These are phyloP conservation scores for Diplocarpon rosae DNA, from an alignment of 2,329 filamentous ascomycete genomes.

Conservation along the genomic window DNA sequence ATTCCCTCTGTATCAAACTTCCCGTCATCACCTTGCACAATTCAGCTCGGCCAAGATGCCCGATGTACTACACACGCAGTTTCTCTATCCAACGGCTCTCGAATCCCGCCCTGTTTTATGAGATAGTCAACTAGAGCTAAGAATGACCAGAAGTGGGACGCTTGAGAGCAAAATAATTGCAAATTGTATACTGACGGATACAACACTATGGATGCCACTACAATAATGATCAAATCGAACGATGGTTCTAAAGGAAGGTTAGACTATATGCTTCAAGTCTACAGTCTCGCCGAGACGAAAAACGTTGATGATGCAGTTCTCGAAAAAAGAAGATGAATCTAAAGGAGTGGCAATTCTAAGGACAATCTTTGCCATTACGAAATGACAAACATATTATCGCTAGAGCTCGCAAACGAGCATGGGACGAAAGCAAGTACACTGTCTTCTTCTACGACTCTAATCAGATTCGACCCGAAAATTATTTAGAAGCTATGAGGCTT, in stretches of 20 bases:
- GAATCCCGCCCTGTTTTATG: background rate
- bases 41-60: background rate
- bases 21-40: too few relatives aligned
- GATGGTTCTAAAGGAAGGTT: constrained; percentile 9
- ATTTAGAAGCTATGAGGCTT: too few relatives aligned
- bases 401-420: constrained; percentile 7
- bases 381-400: constrained; percentile 7
- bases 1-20: too few relatives aligned
- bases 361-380: constrained; percentile 6
- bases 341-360: constrained; percentile 10
- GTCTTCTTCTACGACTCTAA: constrained; percentile 2
- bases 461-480: constrained; percentile 7
- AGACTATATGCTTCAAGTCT: background rate
- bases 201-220: constrained; percentile 7
- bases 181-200: constrained; percentile 6
- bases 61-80: background rate
- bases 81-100: background rate
- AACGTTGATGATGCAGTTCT: background rate
- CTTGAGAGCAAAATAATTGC: constrained; percentile 5
- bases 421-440: constrained; percentile 8
- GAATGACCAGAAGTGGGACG: constrained; percentile 12
- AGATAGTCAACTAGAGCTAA: constrained; percentile 1
- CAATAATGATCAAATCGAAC: constrained; percentile 1
- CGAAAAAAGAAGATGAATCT: constrained; percentile 11
- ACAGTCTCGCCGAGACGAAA: background rate